Evolutionary conservation across 2,329 filamentous ascomycete species (phyloP).

Genomic region (Periglandula ipomoeae): DNA sequence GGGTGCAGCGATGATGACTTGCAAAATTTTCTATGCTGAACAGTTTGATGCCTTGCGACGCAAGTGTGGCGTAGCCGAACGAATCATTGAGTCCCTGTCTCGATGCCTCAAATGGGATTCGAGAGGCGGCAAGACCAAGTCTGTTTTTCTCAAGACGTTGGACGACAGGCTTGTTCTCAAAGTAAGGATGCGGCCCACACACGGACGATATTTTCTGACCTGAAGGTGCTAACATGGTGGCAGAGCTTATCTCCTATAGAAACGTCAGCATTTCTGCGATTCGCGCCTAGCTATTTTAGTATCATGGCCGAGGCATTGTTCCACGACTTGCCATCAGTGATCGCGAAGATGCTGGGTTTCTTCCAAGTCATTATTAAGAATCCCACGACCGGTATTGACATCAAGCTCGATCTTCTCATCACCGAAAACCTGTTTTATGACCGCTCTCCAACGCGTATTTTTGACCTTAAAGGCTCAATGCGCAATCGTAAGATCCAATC

Average conservation of each 20-base stretch:
- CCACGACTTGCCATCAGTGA: slow-evolving; percentile 88
- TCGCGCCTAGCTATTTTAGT: slow-evolving; percentile 92
- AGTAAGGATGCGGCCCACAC: slow-evolving; percentile 19
- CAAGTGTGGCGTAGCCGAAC: slow-evolving; percentile 87
- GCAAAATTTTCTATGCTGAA: slow-evolving; percentile 97
- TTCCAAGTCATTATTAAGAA: slow-evolving; percentile 98
- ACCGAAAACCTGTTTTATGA: slow-evolving; percentile 99
- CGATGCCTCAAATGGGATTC: slow-evolving; percentile 97
- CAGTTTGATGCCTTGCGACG: slow-evolving; percentile 91
- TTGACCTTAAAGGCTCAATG: slow-evolving; percentile 98
- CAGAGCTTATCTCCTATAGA: slow-evolving; percentile 81
- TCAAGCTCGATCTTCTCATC: slow-evolving; percentile 86
- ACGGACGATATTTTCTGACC: neutral
- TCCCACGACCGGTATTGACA: slow-evolving; percentile 79
- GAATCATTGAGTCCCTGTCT: slow-evolving; percentile 90
- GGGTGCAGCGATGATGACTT: slow-evolving; percentile 87
- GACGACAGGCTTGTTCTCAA: slow-evolving; percentile 93
- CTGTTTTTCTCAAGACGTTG: slow-evolving; percentile 90
- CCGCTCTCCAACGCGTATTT: slow-evolving; percentile 76
- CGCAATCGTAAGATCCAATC: slow-evolving; percentile 94
- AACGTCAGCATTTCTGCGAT: slow-evolving; percentile 86
- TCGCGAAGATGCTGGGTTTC: slow-evolving; percentile 98
- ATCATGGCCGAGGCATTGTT: slow-evolving; percentile 97
- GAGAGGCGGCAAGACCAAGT: slow-evolving; percentile 95
- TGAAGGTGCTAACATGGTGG: slow-evolving; percentile 8